Base-by-base conservation (phyloP, 148 eudicot genomes). In the Spergularia marina region DNA sequence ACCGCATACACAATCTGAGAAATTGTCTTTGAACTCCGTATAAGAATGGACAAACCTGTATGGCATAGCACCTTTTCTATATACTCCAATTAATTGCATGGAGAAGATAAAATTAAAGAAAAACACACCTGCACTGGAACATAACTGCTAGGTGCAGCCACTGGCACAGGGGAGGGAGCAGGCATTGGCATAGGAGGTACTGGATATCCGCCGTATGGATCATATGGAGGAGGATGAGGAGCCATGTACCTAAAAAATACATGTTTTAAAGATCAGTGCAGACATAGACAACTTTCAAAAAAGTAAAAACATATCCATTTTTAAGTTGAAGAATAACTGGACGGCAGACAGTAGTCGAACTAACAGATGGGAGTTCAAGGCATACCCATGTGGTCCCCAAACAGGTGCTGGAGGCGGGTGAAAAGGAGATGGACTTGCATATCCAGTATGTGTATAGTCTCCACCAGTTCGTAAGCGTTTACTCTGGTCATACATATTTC, bases 371-470 rank as follows among this genome's bases (percentile, higher is more conserved):
- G 44, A 73, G 60, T 44, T 60, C 56, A 39, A 73, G 30, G 51
- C 74, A 59, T 82, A 95, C 98, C 92, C 96, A 82, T 92, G 98
- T 21, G 92, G 93, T 40, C 86, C 97, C 98, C 98, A 92, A 20
- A 90, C 94, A 82, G 97, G 90, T 36, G 97, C 77, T 36, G 98
- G 93, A 67, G 98, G 94, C 79, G 96, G 96, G 71, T 94, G 98
- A 83, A 86, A 95, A 62, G 94, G 94, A 71, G 98, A 85, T 74
- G 94, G 94, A 77, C 94, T 94, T 65, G 90, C 87, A 87, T 90
- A 94, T 75, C 87, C 97, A 68, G 89, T 83, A 76, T 93, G 93
- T 17, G 92, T 83, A 83, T 91, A 92, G 81, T 94, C 98, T 59
- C 98, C 98, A 54, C 91, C 98, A 62, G 91, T 95, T 66, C 98